A percentile compares a stretch with the other conserved stretches of the same genome.
These are phyloP conservation scores for Plasmopara halstedii DNA, from an alignment of 352 stramenopile species.

Conservation along the genomic window DNA sequence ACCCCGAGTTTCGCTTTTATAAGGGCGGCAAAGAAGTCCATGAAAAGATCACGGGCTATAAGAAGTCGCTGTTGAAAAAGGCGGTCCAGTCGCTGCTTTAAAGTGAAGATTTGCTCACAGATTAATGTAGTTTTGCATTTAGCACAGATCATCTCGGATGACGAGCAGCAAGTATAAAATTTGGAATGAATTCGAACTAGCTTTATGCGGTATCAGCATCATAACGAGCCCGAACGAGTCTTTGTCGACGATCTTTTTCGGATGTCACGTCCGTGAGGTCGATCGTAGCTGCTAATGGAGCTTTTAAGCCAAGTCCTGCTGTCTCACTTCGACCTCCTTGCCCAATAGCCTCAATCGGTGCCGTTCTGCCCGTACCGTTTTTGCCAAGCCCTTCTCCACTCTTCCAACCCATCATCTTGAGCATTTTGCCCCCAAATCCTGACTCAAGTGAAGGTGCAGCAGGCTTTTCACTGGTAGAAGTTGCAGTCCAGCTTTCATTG, in stretches of 20 bases:
- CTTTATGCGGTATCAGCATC: conserved; percentile 22
- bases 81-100: conserved; percentile 50
- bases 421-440: conserved; percentile 77
- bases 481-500: background rate
- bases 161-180: too few species aligned
- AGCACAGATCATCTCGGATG: conserved; percentile 13
- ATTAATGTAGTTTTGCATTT: background rate
- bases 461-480: conserved; percentile 4
- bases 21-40: conserved; percentile 73
- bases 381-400: conserved; percentile 76
- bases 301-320: conserved; percentile 42
- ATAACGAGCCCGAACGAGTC: conserved; percentile 54
- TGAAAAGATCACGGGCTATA: conserved; percentile 73
- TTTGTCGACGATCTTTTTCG: conserved; percentile 58
- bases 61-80: conserved; percentile 74
- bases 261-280: conserved; percentile 41
- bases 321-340: conserved; percentile 34
- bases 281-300: conserved; percentile 20
- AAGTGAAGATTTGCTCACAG: too few species aligned
- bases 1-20: conserved; percentile 84
- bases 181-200: background rate
- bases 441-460: conserved; percentile 28
- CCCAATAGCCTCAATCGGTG: conserved; percentile 38
- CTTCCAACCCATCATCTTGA: conserved; percentile 87
- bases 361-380: conserved; percentile 69